Evolutionary conservation across 1,139 yeast species (phyloP).

Genomic region (Debaryomycetaceae sp.): DNA sequence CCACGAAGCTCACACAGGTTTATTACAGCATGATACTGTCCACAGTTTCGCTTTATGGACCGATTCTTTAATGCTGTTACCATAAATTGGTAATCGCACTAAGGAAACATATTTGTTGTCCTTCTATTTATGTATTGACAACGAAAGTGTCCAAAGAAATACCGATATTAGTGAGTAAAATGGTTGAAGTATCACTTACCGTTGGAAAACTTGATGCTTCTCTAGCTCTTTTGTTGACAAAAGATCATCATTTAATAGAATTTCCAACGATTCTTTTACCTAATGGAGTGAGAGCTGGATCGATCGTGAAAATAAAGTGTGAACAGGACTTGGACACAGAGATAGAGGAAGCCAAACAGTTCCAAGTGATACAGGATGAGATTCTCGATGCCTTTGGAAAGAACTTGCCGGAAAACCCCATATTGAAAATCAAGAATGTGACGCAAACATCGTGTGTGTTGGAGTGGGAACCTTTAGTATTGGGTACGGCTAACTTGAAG

Average conservation of each 20-base stretch:
- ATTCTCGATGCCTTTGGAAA: slow-evolving; percentile 73
- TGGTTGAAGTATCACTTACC: slow-evolving; percentile 88
- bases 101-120: not conserved
- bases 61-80: too few relatives aligned
- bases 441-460: slow-evolving; percentile 95
- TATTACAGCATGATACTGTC: too few relatives aligned
- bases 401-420: slow-evolving; percentile 69
- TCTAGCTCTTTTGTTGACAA: slow-evolving; percentile 81
- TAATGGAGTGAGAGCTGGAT: slow-evolving; percentile 87
- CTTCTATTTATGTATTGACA: not conserved
- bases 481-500: slow-evolving; percentile 81
- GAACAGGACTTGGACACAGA: slow-evolving; percentile 78
- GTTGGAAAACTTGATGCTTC: slow-evolving; percentile 97
- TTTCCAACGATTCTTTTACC: slow-evolving; percentile 93
- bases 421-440: slow-evolving; percentile 66
- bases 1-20: too few relatives aligned
- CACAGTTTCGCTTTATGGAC: too few relatives aligned
- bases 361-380: slow-evolving; percentile 66
- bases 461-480: slow-evolving; percentile 85
- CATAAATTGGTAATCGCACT: not conserved
- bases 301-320: slow-evolving; percentile 84
- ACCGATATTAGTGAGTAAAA: slow-evolving; percentile 13
- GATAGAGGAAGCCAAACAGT: slow-evolving; percentile 52
- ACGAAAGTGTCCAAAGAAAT: not conserved
- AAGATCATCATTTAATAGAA: slow-evolving; percentile 92